These are phyloP conservation scores for Aspergillus cavernicola DNA, from an alignment of 495 filamentous ascomycete genomes.

Conservation along the genomic window DNA sequence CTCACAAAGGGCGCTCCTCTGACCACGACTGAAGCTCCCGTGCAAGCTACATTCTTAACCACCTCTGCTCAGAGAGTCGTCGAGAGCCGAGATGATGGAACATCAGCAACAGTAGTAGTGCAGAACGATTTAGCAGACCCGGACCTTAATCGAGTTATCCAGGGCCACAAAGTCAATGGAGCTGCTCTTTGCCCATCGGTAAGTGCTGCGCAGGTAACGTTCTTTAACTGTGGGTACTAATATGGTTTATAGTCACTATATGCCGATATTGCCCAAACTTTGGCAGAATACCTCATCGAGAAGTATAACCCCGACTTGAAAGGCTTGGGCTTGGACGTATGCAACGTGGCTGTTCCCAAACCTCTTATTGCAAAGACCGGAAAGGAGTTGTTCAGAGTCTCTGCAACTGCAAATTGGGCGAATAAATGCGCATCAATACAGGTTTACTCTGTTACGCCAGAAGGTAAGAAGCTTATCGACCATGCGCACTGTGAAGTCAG, in stretches of 20 bases:
- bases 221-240: slow-evolving; percentile 13
- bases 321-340: slow-evolving; percentile 45
- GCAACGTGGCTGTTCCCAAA: slow-evolving; percentile 65
- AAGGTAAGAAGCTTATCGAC: slow-evolving; percentile 46
- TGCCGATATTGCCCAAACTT: slow-evolving; percentile 73
- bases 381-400: slow-evolving; percentile 44
- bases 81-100: slow-evolving; percentile 51
- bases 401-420: slow-evolving; percentile 34
- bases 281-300: slow-evolving; percentile 64
- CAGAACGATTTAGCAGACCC: slow-evolving; percentile 64
- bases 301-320: slow-evolving; percentile 39
- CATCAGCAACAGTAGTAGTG: slow-evolving; percentile 53
- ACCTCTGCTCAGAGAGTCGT: slow-evolving; percentile 48
- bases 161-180: slow-evolving; percentile 73
- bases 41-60: slow-evolving; percentile 38
- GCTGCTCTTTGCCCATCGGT: slow-evolving; percentile 52
- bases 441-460: slow-evolving; percentile 40
- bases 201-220: slow-evolving; percentile 18
- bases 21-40: slow-evolving; percentile 21
- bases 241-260: slow-evolving; percentile 51
- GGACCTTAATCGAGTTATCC: slow-evolving; percentile 56
- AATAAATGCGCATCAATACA: slow-evolving; percentile 26
- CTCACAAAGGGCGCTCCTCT: slow-evolving; percentile 42
- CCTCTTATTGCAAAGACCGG: slow-evolving; percentile 60
- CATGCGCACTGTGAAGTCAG: slow-evolving; percentile 50